Conservation (phyloP, 176 grass and related monocot species). For the Zizania latifolia region DNA sequence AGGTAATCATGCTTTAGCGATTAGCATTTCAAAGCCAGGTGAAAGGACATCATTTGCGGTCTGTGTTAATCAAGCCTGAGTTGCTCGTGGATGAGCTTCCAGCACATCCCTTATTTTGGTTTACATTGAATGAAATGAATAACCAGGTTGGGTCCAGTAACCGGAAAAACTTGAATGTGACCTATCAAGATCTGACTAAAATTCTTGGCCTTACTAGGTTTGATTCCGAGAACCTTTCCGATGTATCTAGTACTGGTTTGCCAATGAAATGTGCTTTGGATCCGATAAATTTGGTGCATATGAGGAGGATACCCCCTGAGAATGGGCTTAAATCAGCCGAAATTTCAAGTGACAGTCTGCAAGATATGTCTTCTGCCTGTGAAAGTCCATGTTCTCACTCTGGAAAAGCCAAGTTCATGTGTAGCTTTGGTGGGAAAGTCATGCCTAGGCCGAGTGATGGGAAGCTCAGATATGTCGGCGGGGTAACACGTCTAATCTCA, state of each 20-base stretch:
- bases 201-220: constrained; percentile 46
- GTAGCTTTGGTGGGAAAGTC: constrained; percentile 95
- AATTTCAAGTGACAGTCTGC: constrained; percentile 33
- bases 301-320: constrained; percentile 13
- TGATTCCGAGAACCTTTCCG: constrained; percentile 30
- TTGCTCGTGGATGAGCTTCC: neutral
- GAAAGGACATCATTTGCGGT: neutral
- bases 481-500: constrained; percentile 73
- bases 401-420: constrained; percentile 80
- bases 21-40: neutral
- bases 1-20: neutral
- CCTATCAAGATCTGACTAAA: constrained; percentile 42
- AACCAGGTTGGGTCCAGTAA: constrained; percentile 18
- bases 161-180: constrained; percentile 24
- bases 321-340: constrained; percentile 33
- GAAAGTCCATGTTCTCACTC: constrained; percentile 50
- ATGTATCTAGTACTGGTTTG: constrained; percentile 37
- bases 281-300: constrained; percentile 3
- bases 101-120: neutral
- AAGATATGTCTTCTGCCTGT: constrained; percentile 10
- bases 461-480: constrained; percentile 78
- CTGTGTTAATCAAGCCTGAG: neutral
- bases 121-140: constrained; percentile 10
- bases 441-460: constrained; percentile 85
- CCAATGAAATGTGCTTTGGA: constrained; percentile 34